These are phyloP conservation scores for Trichoderma koningii DNA, from an alignment of 2,329 filamentous ascomycete genomes.

Conservation along the genomic window DNA sequence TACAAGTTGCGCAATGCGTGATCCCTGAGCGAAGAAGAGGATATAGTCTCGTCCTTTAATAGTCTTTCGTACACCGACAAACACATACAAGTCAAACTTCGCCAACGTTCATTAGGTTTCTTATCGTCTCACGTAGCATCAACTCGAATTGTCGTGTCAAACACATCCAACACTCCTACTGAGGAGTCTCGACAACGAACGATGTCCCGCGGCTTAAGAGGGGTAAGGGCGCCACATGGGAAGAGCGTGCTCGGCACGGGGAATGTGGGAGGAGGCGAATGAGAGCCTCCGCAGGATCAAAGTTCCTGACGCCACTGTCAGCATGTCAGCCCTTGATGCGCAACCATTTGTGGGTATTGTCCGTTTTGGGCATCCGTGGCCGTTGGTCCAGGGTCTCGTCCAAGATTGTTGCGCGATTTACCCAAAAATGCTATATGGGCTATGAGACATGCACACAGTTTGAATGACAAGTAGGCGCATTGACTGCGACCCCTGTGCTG, in stretches of 20 bases:
- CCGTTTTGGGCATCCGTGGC: neutral
- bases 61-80: no score
- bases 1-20: no score
- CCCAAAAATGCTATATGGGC: no score
- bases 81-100: no score
- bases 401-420: slow-evolving; percentile 7
- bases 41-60: no score
- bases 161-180: no score
- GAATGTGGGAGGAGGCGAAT: neutral
- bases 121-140: no score
- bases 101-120: no score
- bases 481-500: neutral
- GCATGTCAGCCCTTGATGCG: neutral
- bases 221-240: no score
- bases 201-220: neutral
- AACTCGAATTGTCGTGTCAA: no score
- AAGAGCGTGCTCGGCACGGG: neutral
- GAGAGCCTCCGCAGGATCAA: neutral
- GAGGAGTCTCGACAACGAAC: neutral
- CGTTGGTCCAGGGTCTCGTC: neutral
- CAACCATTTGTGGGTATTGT: neutral
- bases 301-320: neutral
- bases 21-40: no score
- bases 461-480: neutral
- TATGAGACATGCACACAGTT: no score